phyloP scores from a whole-genome alignment of 371 early-diverging fungal species.

The Circinella umbellata region DNA sequence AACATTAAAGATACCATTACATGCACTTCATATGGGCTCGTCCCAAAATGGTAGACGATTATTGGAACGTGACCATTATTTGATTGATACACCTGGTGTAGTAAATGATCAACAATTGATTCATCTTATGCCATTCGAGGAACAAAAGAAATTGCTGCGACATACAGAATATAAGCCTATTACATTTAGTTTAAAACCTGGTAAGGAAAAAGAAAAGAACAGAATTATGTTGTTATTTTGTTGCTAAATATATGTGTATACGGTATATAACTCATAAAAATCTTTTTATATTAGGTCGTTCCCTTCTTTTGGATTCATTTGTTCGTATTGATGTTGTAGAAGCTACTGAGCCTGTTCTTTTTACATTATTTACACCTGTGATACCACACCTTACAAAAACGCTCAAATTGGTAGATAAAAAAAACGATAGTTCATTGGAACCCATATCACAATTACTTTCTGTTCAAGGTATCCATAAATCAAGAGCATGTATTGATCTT shows the following conservation, averaged over 20 bases:
- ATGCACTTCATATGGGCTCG: constrained; percentile 42
- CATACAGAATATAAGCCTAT: constrained; percentile 53
- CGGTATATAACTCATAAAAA: no score
- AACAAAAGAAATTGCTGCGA: constrained; percentile 54
- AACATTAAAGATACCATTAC: constrained; percentile 63
- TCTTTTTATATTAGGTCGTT: constrained; percentile 28
- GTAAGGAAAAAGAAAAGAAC: constrained; percentile 5
- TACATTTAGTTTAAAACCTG: constrained; percentile 36
- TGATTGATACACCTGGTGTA: constrained; percentile 73
- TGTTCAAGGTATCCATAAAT: constrained; percentile 51
- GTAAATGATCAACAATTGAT: constrained; percentile 59
- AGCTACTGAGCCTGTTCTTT: constrained; percentile 47
- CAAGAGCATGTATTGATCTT: constrained; percentile 61
- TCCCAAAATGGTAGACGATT: constrained; percentile 26
- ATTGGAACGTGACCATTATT: constrained; percentile 52
- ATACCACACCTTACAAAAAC: constrained; percentile 65
- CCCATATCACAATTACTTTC: constrained; percentile 35
- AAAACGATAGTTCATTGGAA: constrained; percentile 3
- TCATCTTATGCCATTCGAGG: constrained; percentile 47
- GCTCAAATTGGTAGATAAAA: constrained; percentile 39
- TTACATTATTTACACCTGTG: constrained; percentile 64
- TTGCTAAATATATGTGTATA: no score
- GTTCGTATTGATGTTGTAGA: constrained; percentile 67
- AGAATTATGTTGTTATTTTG: no score
- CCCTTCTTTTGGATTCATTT: constrained; percentile 63